Evolutionary conservation across 208 protist genomes (phyloP).

Genomic region (Vickermania spadyakhi): DNA sequence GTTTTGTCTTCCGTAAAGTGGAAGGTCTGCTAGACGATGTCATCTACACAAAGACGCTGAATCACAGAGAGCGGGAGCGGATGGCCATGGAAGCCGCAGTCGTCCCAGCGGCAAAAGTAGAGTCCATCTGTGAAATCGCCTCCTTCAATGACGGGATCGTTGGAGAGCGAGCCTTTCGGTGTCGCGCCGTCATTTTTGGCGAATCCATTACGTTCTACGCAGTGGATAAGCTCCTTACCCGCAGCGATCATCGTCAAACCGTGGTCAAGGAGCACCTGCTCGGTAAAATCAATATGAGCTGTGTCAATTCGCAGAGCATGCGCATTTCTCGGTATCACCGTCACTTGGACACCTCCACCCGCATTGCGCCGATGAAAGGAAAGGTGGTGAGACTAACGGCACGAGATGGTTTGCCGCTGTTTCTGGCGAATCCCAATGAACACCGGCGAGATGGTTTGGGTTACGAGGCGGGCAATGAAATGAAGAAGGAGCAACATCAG

Average conservation of each 20-base stretch:
- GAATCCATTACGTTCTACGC: constrained; percentile 58
- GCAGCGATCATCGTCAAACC: constrained; percentile 30
- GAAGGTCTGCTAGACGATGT: constrained; percentile 14
- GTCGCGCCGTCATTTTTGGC: constrained; percentile 54
- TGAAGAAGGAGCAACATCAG: not conserved
- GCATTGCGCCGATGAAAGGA: constrained; percentile 52
- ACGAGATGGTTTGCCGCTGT: constrained; percentile 39
- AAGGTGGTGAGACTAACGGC: constrained; percentile 43
- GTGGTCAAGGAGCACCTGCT: constrained; percentile 48
- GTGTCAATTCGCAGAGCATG: constrained; percentile 21
- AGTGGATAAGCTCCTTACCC: constrained; percentile 28
- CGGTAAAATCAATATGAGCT: constrained; percentile 52
- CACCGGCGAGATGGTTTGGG: not conserved
- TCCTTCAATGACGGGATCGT: constrained; percentile 66
- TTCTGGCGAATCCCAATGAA: constrained; percentile 37
- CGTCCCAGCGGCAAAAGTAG: constrained; percentile 35
- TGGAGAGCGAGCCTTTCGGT: constrained; percentile 34
- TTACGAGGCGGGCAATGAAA: not conserved
- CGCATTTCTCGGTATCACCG: constrained; percentile 77
- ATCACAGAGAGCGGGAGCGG: constrained; percentile 25
- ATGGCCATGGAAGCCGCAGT: constrained; percentile 25
- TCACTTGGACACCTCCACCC: constrained; percentile 38
- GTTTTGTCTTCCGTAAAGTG: constrained; percentile 35
- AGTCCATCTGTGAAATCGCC: constrained; percentile 57
- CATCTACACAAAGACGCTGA: constrained; percentile 34